Evolutionary conservation across 2,329 filamentous ascomycete species (phyloP).

Genomic region (Diaporthe sp.): DNA sequence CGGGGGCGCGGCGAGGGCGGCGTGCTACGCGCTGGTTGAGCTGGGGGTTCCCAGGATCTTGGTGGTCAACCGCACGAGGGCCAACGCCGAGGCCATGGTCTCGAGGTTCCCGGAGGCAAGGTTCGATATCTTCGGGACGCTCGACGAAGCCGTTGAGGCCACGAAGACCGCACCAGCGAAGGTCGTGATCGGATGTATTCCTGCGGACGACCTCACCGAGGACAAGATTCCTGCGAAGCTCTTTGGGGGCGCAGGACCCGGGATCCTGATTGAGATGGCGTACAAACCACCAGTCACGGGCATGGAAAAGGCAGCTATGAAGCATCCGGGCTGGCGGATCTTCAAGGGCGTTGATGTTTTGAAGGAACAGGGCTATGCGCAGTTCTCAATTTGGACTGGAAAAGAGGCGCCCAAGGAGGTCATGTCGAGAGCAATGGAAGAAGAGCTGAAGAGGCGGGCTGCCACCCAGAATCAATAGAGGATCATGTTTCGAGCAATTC

Average conservation of each 20-base stretch:
- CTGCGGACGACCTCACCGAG: constrained; percentile 17
- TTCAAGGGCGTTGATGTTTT: constrained; percentile 13
- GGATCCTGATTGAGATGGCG: constrained; percentile 4
- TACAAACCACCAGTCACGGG: constrained; percentile 1
- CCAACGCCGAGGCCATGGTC: constrained; percentile 10
- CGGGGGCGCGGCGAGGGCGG: constrained; percentile 10
- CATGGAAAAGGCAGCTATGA: constrained; percentile 14
- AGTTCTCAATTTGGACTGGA: constrained; percentile 14
- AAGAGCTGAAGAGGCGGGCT: background rate
- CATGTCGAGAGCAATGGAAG: constrained; percentile 11
- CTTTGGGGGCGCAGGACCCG: background rate
- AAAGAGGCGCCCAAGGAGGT: constrained; percentile 12
- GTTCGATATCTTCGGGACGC: background rate
- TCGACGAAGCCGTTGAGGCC: background rate
- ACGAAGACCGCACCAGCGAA: background rate
- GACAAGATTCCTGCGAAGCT: background rate
- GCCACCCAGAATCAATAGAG: background rate
- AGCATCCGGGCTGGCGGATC: background rate
- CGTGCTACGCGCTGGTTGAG: constrained; percentile 10
- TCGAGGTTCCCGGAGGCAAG: constrained; percentile 2
- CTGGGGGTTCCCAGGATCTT: background rate
- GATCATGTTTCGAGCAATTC: background rate
- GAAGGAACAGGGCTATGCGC: constrained; percentile 16
- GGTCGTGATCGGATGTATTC: constrained; percentile 7
- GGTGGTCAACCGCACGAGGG: constrained; percentile 16